Conservation (phyloP, 2,329 filamentous ascomycete genomes). For the Apiospora pterosperma region DNA sequence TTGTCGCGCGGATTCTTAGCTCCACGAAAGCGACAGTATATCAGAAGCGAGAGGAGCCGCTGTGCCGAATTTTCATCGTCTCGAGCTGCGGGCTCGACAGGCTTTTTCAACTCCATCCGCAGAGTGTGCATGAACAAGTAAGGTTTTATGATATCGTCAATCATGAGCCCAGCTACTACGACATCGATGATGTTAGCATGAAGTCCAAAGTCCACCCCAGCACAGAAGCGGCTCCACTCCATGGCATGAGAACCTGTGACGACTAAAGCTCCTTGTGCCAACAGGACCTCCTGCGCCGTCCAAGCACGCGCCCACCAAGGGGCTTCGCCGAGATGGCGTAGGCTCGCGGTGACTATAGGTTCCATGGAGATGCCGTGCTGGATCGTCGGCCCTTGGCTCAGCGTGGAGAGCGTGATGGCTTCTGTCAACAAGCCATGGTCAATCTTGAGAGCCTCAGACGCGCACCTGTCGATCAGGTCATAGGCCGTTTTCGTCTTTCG, state of each 20-base stretch:
- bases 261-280: conserved; percentile 8
- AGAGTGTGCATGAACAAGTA: not conserved
- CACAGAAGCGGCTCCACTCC: conserved; percentile 8
- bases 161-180: not conserved
- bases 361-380: not conserved
- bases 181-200: conserved; percentile 8
- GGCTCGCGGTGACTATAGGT: not conserved
- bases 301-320: conserved; percentile 12
- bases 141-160: not conserved
- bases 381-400: not conserved
- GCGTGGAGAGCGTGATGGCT: not conserved
- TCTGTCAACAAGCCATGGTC: no score
- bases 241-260: conserved; percentile 6
- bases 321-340: conserved; percentile 2
- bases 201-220: conserved; percentile 8
- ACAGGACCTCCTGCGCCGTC: conserved; percentile 12
- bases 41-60: not conserved
- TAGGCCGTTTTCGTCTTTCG: not conserved
- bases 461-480: not conserved
- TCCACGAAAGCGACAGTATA: not conserved
- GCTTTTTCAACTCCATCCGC: not conserved
- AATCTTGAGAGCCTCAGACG: not conserved
- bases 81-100: not conserved
- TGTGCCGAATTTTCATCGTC: not conserved
- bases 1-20: conserved; percentile 5